Percentiles rank a stretch among this genome's conserved stretches.
Evolutionary conservation across 257 asterid genomes (phyloP).

Genomic region (Capsicum chinense): DNA sequence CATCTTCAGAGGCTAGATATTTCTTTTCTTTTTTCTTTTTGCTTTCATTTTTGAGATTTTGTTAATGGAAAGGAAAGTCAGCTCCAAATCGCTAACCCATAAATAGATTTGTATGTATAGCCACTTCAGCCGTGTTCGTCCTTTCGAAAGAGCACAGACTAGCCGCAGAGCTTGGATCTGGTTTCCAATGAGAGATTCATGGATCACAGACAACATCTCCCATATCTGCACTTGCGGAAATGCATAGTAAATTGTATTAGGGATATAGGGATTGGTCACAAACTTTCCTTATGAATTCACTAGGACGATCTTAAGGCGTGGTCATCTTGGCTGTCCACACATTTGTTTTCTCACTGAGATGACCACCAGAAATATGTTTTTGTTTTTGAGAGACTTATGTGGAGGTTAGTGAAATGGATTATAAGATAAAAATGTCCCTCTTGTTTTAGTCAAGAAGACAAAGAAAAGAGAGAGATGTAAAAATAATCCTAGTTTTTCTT

Average conservation of each 20-base stretch:
- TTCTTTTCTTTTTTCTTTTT: background rate
- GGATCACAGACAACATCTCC: too few species aligned
- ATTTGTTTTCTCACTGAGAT: constrained; percentile 1
- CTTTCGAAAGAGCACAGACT: too few species aligned
- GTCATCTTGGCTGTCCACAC: background rate
- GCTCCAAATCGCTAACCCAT: background rate
- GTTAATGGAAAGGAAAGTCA: background rate
- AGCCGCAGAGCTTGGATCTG: too few species aligned
- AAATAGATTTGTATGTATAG: too few species aligned
- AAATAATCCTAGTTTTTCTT: background rate
- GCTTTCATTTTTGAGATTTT: background rate
- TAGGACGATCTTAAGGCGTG: constrained; percentile 6
- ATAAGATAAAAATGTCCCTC: background rate
- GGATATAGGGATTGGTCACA: background rate
- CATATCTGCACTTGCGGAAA: background rate
- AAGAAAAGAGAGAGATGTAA: background rate
- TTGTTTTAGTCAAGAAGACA: background rate
- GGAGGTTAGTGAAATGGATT: background rate
- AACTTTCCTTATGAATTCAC: background rate
- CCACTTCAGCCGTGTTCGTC: too few species aligned
- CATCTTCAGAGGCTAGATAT: background rate
- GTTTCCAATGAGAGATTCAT: too few species aligned
- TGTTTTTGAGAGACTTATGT: background rate
- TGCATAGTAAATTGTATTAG: background rate
- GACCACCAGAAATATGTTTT: background rate